phyloP scores from a whole-genome alignment of 2,329 filamentous ascomycete genomes.

The Rutstroemia sp. region DNA sequence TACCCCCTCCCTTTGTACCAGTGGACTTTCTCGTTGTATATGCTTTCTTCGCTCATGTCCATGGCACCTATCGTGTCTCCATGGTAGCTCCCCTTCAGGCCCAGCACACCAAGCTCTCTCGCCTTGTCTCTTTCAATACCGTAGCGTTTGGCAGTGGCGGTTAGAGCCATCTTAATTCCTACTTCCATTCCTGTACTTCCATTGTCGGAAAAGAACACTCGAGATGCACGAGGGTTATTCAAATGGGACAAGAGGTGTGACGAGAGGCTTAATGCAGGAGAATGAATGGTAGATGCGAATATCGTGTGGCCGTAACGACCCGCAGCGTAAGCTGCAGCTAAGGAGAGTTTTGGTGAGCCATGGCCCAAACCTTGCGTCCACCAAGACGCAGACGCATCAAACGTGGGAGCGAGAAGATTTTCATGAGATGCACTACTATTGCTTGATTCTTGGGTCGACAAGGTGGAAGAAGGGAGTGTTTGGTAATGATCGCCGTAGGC shows the following conservation, averaged over 20 bases:
- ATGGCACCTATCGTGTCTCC: slow-evolving; percentile 85
- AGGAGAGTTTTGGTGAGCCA: slow-evolving; percentile 61
- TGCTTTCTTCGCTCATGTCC: slow-evolving; percentile 73
- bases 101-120: slow-evolving; percentile 58
- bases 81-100: slow-evolving; percentile 75
- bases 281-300: slow-evolving; percentile 75
- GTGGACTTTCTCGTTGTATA: slow-evolving; percentile 75
- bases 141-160: slow-evolving; percentile 60
- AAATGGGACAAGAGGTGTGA: slow-evolving; percentile 53
- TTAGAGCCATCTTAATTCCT: slow-evolving; percentile 76
- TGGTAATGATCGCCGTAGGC: slow-evolving; percentile 76
- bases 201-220: slow-evolving; percentile 80
- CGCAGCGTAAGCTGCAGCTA: slow-evolving; percentile 73
- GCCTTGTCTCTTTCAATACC: slow-evolving; percentile 34
- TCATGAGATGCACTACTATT: slow-evolving; percentile 2
- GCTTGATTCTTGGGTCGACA: background rate
- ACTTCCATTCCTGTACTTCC: slow-evolving; percentile 79
- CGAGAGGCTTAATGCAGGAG: slow-evolving; percentile 65
- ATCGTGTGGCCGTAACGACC: slow-evolving; percentile 84
- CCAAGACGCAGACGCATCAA: slow-evolving; percentile 83
- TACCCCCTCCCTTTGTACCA: slow-evolving; percentile 75
- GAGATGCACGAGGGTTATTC: slow-evolving; percentile 55
- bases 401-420: slow-evolving; percentile 53
- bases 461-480: slow-evolving; percentile 31
- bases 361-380: slow-evolving; percentile 88